These are phyloP conservation scores for Echeveria elegans DNA, from an alignment of 164 flowering plant species.

Conservation along the genomic window DNA sequence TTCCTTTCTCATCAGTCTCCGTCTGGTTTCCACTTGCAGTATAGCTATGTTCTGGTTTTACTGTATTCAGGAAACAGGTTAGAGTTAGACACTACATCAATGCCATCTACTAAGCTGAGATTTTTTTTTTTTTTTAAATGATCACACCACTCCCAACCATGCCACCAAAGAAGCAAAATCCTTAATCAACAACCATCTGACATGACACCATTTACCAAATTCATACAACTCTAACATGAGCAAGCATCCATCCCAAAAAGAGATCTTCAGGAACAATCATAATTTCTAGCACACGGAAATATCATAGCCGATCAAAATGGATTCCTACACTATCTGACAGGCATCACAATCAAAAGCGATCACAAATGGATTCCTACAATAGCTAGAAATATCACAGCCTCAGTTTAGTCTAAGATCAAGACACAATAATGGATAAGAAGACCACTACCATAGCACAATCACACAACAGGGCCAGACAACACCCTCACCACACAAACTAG, in stretches of 20 bases:
- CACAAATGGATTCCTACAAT: neutral
- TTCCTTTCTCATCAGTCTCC: conserved; percentile 25
- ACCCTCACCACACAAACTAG: conserved; percentile 3
- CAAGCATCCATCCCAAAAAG: neutral
- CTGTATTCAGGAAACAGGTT: conserved; percentile 10
- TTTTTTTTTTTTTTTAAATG: no score
- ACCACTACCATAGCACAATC: neutral
- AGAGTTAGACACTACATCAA: conserved; percentile 2
- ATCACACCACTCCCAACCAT: neutral
- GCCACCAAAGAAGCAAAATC: neutral
- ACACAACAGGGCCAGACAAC: neutral
- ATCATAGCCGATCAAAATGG: no score
- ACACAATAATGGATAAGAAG: neutral
- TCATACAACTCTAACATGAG: neutral
- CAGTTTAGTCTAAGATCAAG: neutral
- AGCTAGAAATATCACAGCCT: neutral
- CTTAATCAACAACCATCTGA: neutral
- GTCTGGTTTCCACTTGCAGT: conserved; percentile 17
- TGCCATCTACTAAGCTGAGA: no score
- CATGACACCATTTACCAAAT: neutral
- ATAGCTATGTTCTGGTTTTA: conserved; percentile 32
- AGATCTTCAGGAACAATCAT: neutral
- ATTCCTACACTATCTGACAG: neutral
- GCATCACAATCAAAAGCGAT: neutral
- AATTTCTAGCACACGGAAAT: neutral